Evolutionary conservation across 2,329 filamentous ascomycete species (phyloP).

Genomic region (Coniochaeta pulveracea): DNA sequence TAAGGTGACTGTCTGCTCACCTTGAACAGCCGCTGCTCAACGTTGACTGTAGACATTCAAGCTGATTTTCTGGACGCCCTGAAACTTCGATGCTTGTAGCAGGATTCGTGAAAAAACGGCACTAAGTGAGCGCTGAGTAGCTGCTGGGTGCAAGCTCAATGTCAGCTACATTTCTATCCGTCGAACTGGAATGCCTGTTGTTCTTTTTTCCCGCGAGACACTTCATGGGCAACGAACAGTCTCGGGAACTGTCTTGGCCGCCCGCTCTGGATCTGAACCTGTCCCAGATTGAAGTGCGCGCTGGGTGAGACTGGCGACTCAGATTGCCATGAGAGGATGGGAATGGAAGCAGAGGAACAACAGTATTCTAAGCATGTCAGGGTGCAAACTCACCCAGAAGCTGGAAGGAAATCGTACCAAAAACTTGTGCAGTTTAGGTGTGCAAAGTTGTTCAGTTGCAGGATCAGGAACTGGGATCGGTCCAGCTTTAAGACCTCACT

Average conservation of each 20-base stretch:
- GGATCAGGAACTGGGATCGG: no score
- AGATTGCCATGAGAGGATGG: not conserved
- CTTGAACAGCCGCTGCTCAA: slow-evolving; percentile 43
- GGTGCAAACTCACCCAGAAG: not conserved
- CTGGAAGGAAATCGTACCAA: no score
- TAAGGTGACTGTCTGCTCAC: slow-evolving; percentile 32
- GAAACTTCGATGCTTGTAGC: not conserved
- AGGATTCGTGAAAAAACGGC: not conserved
- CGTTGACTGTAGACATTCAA: slow-evolving; percentile 49
- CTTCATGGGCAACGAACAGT: not conserved
- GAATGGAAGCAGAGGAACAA: not conserved
- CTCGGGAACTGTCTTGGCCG: not conserved
- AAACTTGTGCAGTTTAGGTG: no score
- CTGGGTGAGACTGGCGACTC: not conserved
- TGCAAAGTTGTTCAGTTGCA: no score
- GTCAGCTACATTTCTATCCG: not conserved
- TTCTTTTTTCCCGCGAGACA: no score
- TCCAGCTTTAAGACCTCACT: no score
- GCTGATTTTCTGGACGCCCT: slow-evolving; percentile 17
- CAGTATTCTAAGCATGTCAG: not conserved
- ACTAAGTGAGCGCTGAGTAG: not conserved
- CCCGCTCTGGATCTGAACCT: not conserved
- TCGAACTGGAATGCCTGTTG: no score
- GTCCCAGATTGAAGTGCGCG: not conserved
- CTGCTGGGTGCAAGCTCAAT: not conserved